Evolutionary conservation across 805 yeast species (phyloP).

Genomic region (Zygotorulaspora chibaensis): DNA sequence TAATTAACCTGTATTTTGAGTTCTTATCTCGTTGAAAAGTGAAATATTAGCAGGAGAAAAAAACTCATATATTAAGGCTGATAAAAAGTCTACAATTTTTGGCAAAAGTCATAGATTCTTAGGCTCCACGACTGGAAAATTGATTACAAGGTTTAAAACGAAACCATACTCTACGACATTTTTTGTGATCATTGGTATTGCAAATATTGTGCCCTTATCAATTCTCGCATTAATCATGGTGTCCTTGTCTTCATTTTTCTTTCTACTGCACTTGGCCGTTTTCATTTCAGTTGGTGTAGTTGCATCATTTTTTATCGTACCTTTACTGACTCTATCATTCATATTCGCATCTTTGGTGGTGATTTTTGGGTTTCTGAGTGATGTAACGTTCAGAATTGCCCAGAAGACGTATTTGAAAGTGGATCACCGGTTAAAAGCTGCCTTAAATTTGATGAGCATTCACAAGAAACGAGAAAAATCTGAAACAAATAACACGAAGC

Average conservation of each 20-base stretch:
- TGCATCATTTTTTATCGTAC: slow-evolving; percentile 28
- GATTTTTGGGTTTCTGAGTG: slow-evolving; percentile 29
- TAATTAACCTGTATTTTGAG: not conserved
- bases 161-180: slow-evolving; percentile 25
- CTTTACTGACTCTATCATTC: slow-evolving; percentile 27
- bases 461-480: slow-evolving; percentile 3
- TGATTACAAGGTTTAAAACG: slow-evolving; percentile 13
- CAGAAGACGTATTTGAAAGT: slow-evolving; percentile 23
- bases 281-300: slow-evolving; percentile 21
- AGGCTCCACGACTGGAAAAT: not conserved
- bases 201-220: slow-evolving; percentile 7
- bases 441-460: slow-evolving; percentile 19
- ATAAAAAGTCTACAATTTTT: not conserved
- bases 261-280: slow-evolving; percentile 22
- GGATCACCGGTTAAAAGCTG: slow-evolving; percentile 16
- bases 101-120: not conserved
- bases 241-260: slow-evolving; percentile 21
- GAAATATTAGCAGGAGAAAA: not conserved
- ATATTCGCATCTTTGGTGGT: slow-evolving; percentile 30
- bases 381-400: slow-evolving; percentile 26
- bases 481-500: slow-evolving; percentile 3
- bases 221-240: slow-evolving; percentile 18
- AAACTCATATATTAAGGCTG: not conserved
- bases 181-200: slow-evolving; percentile 6
- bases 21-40: not conserved